These are phyloP conservation scores for Coniella lustricola DNA, from an alignment of 2,329 filamentous ascomycete species.

Conservation along the genomic window DNA sequence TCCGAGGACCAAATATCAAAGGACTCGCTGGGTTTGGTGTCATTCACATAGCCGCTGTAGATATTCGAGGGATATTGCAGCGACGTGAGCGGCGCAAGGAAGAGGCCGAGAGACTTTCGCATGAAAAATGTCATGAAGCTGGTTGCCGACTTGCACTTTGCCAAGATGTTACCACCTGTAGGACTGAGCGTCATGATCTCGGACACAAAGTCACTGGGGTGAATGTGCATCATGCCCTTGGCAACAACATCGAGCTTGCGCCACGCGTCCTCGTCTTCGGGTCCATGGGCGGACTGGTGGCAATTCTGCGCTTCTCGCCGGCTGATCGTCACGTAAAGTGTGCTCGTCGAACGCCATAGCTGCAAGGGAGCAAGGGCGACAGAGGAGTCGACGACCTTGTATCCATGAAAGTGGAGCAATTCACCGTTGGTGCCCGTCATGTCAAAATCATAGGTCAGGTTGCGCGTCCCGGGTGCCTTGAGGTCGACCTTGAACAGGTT, in stretches of 20 bases:
- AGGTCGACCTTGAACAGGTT: constrained; percentile 48
- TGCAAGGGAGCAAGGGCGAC: constrained; percentile 47
- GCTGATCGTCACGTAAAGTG: constrained; percentile 54
- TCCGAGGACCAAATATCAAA: constrained; percentile 43
- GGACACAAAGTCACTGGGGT: constrained; percentile 44
- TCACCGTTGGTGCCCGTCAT: constrained; percentile 48
- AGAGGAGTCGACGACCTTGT: constrained; percentile 55
- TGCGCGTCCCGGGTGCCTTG: constrained; percentile 48
- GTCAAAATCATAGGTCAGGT: constrained; percentile 55
- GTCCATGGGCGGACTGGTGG: constrained; percentile 21
- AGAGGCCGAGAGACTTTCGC: constrained; percentile 43
- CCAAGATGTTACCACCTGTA: constrained; percentile 38
- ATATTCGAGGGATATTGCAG: constrained; percentile 47
- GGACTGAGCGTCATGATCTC: constrained; percentile 48
- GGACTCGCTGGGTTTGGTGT: constrained; percentile 36
- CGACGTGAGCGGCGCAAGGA: constrained; percentile 46
- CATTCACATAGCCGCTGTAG: constrained; percentile 46
- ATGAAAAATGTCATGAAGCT: constrained; percentile 52
- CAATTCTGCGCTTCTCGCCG: constrained; percentile 22
- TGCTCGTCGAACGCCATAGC: constrained; percentile 57
- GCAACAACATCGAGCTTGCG: constrained; percentile 41
- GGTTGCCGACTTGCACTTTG: constrained; percentile 37
- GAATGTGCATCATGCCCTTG: constrained; percentile 52
- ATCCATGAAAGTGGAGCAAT: constrained; percentile 52
- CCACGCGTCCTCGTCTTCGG: constrained; percentile 31